Conservation (phyloP, 345 rosid genomes). For the Rhodamnia rubescens region DNA sequence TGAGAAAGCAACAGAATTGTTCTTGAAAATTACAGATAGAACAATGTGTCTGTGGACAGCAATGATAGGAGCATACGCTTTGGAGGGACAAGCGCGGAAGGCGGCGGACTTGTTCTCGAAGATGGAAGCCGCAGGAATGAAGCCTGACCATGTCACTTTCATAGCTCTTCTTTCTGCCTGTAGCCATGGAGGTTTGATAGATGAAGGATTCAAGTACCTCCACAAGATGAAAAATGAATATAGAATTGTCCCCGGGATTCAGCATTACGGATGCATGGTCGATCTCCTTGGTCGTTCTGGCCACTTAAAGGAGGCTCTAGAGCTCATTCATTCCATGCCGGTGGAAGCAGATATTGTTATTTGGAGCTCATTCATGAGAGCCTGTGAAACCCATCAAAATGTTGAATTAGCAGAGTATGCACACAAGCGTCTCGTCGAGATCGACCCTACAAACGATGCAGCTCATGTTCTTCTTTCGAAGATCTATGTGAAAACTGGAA, state of each 20-base stretch:
- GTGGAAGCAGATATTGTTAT: not conserved
- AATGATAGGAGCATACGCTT: not conserved
- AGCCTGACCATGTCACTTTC: slow-evolving; percentile 6
- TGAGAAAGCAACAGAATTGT: not conserved
- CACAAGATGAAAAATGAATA: slow-evolving; percentile 6
- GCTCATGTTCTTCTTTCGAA: slow-evolving; percentile 10
- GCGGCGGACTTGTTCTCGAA: slow-evolving; percentile 4
- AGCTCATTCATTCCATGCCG: slow-evolving; percentile 3
- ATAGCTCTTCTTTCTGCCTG: slow-evolving; percentile 12
- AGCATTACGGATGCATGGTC: not conserved
- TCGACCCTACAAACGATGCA: slow-evolving; percentile 4
- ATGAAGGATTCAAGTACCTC: slow-evolving; percentile 5
- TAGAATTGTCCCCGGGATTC: slow-evolving; percentile 3
- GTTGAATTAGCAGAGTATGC: slow-evolving; percentile 4
- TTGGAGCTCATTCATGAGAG: slow-evolving; percentile 3
- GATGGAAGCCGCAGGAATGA: slow-evolving; percentile 6
- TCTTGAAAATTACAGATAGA: not conserved
- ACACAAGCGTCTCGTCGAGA: slow-evolving; percentile 7
- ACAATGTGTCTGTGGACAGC: not conserved
- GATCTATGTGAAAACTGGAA: slow-evolving; percentile 8
- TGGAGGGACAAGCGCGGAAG: not conserved
- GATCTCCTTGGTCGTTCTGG: not conserved
- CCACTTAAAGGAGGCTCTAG: not conserved
- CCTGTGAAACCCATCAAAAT: not conserved
- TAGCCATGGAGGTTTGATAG: slow-evolving; percentile 15